Evolutionary conservation across 2,329 filamentous ascomycete genomes (phyloP).

Genomic region (Xylaria sp.): DNA sequence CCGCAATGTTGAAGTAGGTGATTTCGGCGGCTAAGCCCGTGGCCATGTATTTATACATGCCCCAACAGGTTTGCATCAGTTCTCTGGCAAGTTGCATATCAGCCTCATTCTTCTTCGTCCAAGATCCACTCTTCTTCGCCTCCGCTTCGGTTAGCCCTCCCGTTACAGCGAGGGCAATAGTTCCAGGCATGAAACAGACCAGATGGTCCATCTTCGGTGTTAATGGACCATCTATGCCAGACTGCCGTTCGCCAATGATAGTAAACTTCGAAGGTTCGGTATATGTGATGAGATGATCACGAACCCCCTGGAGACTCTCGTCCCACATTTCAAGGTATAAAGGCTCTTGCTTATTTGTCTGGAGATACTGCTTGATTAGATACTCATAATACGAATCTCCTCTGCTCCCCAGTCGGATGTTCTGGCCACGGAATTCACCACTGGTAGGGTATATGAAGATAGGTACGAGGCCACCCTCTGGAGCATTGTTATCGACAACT

Average conservation of each 20-base stretch:
- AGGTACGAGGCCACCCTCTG: constrained; percentile 84
- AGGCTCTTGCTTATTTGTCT: constrained; percentile 86
- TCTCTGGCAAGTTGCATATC: constrained; percentile 90
- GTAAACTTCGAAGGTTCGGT: constrained; percentile 83
- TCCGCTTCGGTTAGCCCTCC: constrained; percentile 79
- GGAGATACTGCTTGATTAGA: constrained; percentile 96
- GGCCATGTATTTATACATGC: constrained; percentile 90
- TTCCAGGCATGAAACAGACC: constrained; percentile 97
- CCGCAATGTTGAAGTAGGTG: constrained; percentile 83
- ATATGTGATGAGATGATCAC: constrained; percentile 93
- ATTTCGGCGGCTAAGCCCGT: constrained; percentile 97
- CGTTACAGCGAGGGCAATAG: constrained; percentile 89
- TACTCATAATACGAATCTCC: constrained; percentile 99
- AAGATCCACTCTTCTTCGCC: constrained; percentile 76
- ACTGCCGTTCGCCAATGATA: constrained; percentile 87
- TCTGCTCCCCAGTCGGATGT: constrained; percentile 91
- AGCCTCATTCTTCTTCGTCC: constrained; percentile 83
- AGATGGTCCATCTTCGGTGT: constrained; percentile 97
- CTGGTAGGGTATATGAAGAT: constrained; percentile 87
- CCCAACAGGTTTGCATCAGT: constrained; percentile 97
- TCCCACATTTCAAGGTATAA: constrained; percentile 95
- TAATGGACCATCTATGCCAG: constrained; percentile 73
- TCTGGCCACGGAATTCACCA: constrained; percentile 82
- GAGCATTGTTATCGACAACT: constrained; percentile 84
- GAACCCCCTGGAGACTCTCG: constrained; percentile 83